Conservation (phyloP, 352 stramenopile genomes). For the Pythium apleroticum region DNA sequence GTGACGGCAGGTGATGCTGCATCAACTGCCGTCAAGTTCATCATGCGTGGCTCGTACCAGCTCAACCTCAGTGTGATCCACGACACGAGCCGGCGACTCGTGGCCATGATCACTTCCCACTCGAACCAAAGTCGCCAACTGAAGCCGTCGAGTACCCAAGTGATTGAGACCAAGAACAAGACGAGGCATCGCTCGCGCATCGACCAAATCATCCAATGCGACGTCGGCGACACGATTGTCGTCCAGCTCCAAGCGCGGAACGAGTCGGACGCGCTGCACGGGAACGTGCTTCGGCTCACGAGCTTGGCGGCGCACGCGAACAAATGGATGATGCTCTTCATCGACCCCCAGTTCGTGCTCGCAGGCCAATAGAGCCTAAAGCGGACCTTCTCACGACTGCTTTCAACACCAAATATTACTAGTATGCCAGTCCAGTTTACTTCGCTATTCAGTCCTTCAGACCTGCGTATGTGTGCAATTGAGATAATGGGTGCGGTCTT, state of each 20-base stretch:
- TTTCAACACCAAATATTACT: no score
- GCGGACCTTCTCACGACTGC: no score
- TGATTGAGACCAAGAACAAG: neutral
- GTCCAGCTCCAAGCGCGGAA: neutral
- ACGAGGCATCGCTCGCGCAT: conserved; percentile 10
- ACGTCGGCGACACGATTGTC: conserved; percentile 6
- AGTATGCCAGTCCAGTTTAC: no score
- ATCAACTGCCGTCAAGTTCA: neutral
- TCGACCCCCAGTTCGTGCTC: neutral
- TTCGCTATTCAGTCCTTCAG: no score
- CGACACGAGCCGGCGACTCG: conserved; percentile 29
- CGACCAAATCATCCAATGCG: neutral
- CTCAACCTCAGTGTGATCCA: conserved; percentile 44
- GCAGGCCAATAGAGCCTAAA: neutral
- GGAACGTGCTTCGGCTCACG: neutral
- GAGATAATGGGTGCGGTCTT: no score
- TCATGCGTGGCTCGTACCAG: conserved; percentile 37
- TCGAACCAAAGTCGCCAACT: neutral
- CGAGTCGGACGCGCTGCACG: neutral
- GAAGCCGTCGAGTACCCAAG: neutral
- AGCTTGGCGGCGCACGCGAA: neutral
- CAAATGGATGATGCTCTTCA: neutral
- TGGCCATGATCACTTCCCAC: conserved; percentile 14
- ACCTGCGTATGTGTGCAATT: no score
- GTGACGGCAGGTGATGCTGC: neutral